Percentiles rank a stretch among this genome's conserved stretches.
Evolutionary conservation across 2,329 filamentous ascomycete genomes (phyloP).

Genomic region (Sporothrix phasma): DNA sequence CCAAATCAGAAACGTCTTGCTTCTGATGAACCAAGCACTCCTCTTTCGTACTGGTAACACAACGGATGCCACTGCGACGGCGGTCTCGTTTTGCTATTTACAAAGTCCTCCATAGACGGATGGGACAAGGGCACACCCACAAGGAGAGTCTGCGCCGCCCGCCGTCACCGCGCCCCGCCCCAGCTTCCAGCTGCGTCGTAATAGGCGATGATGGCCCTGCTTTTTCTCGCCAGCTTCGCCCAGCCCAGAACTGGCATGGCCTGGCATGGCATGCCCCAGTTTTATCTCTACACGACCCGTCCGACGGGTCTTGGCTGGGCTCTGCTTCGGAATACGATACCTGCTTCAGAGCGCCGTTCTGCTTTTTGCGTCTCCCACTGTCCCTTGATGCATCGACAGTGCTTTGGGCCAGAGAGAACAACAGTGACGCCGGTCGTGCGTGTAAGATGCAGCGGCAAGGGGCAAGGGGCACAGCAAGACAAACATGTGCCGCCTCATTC

Average conservation of each 20-base stretch:
- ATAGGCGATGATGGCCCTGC: not conserved
- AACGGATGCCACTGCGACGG: not conserved
- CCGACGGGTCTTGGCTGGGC: not conserved
- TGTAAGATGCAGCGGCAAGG: not conserved
- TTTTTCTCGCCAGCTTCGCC: not conserved
- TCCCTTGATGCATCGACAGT: not conserved
- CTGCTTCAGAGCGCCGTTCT: not conserved
- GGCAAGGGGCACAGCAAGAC: not conserved
- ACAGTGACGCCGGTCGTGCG: not conserved
- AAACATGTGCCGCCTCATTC: not conserved
- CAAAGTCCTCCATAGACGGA: too few relatives aligned
- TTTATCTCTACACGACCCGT: not conserved
- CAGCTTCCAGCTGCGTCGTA: conserved; percentile 7
- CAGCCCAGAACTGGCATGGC: not conserved
- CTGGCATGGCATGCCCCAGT: not conserved
- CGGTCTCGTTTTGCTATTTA: not conserved
- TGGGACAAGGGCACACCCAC: not conserved
- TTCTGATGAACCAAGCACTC: not conserved
- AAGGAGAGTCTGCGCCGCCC: not conserved
- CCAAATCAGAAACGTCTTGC: not conserved
- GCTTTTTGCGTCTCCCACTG: too few relatives aligned
- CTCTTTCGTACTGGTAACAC: not conserved
- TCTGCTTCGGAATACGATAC: conserved; percentile 1
- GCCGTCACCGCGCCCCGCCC: not conserved
- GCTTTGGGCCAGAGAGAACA: not conserved